Evolutionary conservation across 2,329 filamentous ascomycete species (phyloP), one percentile per base, ranked within the genome.

Genomic region (Ceratocystis huliohia): DNA sequence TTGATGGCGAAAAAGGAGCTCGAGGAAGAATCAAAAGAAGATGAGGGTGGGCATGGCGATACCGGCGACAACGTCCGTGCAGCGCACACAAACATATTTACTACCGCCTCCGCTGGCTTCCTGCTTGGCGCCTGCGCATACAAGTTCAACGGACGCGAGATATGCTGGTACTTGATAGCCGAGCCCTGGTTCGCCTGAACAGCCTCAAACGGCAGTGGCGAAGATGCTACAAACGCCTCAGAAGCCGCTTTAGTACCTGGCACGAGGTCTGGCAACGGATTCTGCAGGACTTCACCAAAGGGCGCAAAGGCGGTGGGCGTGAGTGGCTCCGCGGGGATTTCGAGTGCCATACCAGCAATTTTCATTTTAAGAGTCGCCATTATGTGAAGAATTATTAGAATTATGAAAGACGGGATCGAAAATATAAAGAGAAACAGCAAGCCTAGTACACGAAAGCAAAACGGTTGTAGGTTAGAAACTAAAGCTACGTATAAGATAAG

Each of bases 51-150:
- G 20, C 22, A 46, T 41, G 44, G 44, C 25, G 22, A 22, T n/a
- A 13, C 15, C 2, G 28, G 67, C 1, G 69, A 66, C 25, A 76
- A 71, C 63, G 70, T 69, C 15, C 75, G 72, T 5, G 76, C 72
- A 13, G 72, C 86, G 74, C 91, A 96, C 66, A 91, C 86, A 75
- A 97, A 97, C 83, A 97, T 87, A 76, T 88, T 96, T 82, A 95
- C 86, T 65, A 88, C 82, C 45, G 88, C 82, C 61, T 79, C 77
- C 1, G 81, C 82, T 1, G 81, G 74, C 70, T 75, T 78, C 61
- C 80, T 76, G 73, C 83, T 88, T 1, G 85, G 84, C 0, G 86
- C 82, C 67, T 83, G 78, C n/a, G 74, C 73, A 74, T 96, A 96
- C 68, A 85, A 80, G 74, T 95, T 84, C 41, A 79, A 78, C 70